Base-by-base conservation (phyloP, 345 rosid genomes). In the Syzygium grande region DNA sequence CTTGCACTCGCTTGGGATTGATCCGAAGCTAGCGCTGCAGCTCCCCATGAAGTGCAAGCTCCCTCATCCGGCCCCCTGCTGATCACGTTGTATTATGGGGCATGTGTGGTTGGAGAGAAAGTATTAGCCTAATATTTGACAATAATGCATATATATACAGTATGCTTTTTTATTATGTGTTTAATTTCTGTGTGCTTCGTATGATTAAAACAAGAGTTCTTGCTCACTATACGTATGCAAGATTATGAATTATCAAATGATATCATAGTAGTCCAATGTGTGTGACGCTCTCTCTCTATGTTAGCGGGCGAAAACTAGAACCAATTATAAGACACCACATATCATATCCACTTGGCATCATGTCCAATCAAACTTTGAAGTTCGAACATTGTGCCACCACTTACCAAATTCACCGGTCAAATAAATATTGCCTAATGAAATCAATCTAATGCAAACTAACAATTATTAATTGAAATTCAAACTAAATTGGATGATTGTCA, bases 21-120 rank as follows among this genome's bases (percentile, higher is more conserved):
- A 93, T 53, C 94, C 94, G 5, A 91, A 92, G 5, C 96, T 94
- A 23, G 94, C 92, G 86, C 41, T 93, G 88, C 90, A 93, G 86
- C 93, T 93, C 65, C 94, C 93, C 22, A 68, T n/a, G 61, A 90
- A 91, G 89, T 92, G 96, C 91, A 88, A 88, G 22, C 92, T 93
- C 79, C 92, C 94, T 89, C 88, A 78, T 73, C 88, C 91, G 34
- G 85, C 93, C 51, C 87, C 65, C 3, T 92, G 93, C 92, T 92
- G 80, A 79, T 84, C 46, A 15, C 77, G 3, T 65, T 29, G 77
- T 65, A 29, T 65, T 7, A 8, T 29, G 41, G 41, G 41, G 41
- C 30, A 41, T 15, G 41, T 3, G 77, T 8, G 41, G 41, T 8
- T 2, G 41, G 9, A 29, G 34, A 29, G 41, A 63, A 63, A 29